Conservation (phyloP, 2,329 filamentous ascomycete genomes). For the Calonectria honghensis region DNA sequence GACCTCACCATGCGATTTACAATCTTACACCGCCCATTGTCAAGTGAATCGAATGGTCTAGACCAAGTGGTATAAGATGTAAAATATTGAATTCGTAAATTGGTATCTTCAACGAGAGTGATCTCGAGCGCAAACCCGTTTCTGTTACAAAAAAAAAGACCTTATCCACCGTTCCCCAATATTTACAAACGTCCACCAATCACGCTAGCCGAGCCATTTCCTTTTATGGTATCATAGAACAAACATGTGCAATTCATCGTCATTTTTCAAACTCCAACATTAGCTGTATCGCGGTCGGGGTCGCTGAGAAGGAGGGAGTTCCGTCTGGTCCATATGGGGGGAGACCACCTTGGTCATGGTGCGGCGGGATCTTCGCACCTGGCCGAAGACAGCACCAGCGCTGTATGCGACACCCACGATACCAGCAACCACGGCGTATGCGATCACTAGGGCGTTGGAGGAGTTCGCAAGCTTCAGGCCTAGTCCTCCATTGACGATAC, state of each 20-base stretch:
- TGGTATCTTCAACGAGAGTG: conserved; percentile 25
- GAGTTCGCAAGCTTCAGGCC: conserved; percentile 72
- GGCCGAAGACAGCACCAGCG: conserved; percentile 49
- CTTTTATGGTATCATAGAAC: conserved; percentile 11
- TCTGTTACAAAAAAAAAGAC: conserved; percentile 9
- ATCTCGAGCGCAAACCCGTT: conserved; percentile 19
- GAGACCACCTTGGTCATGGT: conserved; percentile 47
- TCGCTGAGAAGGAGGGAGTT: conserved; percentile 36
- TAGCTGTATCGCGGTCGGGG: conserved; percentile 17
- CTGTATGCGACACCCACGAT: conserved; percentile 69
- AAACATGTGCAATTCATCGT: conserved; percentile 4
- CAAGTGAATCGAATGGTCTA: too few relatives aligned
- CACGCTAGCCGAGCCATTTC: conserved; percentile 1
- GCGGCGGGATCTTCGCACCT: conserved; percentile 39
- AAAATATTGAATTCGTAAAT: neutral
- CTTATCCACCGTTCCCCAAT: neutral
- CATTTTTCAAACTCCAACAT: conserved; percentile 13
- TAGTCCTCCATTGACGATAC: conserved; percentile 78
- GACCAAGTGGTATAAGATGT: conserved; percentile 3
- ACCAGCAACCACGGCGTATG: conserved; percentile 74
- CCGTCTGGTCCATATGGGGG: conserved; percentile 52
- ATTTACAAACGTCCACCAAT: conserved; percentile 4
- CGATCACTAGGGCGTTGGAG: conserved; percentile 65
- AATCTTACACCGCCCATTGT: neutral
- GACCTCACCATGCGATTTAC: conserved; percentile 14